Conservation (phyloP, 2,329 filamentous ascomycete species). For the Fusarium humuli region DNA sequence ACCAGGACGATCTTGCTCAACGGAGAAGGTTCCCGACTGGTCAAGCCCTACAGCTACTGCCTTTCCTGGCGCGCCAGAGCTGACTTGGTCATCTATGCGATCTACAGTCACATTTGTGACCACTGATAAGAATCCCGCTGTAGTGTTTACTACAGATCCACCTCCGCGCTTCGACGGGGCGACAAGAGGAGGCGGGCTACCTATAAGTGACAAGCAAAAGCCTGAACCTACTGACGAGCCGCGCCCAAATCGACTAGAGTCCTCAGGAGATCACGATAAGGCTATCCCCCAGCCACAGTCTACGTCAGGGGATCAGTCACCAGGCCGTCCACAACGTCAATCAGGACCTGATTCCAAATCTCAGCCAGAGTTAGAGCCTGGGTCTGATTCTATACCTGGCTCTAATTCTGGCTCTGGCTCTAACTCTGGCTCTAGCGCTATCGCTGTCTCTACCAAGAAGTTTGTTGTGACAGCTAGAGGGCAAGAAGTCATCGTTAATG, state of each 20-base stretch:
- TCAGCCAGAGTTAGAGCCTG: background rate
- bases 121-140: conserved; percentile 67
- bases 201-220: conserved; percentile 39
- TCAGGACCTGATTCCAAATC: background rate
- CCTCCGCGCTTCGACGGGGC: conserved; percentile 55
- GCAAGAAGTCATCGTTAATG: conserved; percentile 60
- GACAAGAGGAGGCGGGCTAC: conserved; percentile 2
- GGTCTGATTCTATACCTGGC: background rate
- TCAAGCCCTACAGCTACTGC: conserved; percentile 7
- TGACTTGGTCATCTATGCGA: conserved; percentile 27
- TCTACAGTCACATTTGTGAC: conserved; percentile 60
- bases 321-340: conserved; percentile 1
- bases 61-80: conserved; percentile 11
- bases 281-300: conserved; percentile 1
- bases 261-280: background rate
- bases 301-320: conserved; percentile 8
- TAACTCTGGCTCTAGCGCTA: background rate
- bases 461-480: conserved; percentile 60
- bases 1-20: conserved; percentile 3
- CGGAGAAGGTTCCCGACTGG: conserved; percentile 5
- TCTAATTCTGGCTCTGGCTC: background rate
- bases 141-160: conserved; percentile 56
- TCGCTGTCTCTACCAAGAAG: conserved; percentile 15
- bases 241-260: background rate
- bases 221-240: conserved; percentile 19